Conservation (phyloP, 176 grass and related monocot genomes). For the Phyllostachys edulis region DNA sequence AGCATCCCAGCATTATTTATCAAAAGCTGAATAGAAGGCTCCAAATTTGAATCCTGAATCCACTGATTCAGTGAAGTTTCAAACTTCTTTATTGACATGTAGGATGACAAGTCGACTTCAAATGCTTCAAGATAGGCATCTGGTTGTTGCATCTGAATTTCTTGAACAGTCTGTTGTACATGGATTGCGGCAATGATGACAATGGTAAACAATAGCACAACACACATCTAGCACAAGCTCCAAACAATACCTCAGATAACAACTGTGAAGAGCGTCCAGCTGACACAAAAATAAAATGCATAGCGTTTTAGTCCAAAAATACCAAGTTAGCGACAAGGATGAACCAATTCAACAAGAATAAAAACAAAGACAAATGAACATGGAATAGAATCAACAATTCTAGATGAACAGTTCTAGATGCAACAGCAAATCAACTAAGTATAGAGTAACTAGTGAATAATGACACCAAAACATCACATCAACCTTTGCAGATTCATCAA, state of each 20-base stretch:
- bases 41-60: slow-evolving; percentile 48
- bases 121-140: slow-evolving; percentile 55
- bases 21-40: slow-evolving; percentile 76
- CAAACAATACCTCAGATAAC: slow-evolving; percentile 59
- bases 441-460: neutral
- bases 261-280: slow-evolving; percentile 53
- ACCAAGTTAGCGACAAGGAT: neutral
- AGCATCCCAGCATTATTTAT: slow-evolving; percentile 96
- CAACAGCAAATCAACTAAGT: neutral
- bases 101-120: slow-evolving; percentile 71
- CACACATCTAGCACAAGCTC: slow-evolving; percentile 21
- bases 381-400: neutral
- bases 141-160: slow-evolving; percentile 56
- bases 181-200: neutral
- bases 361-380: neutral
- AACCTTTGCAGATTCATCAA: neutral
- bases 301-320: slow-evolving; percentile 3
- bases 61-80: slow-evolving; percentile 54
- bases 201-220: neutral
- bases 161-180: slow-evolving; percentile 54
- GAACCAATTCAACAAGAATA: neutral
- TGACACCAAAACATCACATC: neutral
- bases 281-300: slow-evolving; percentile 35
- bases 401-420: neutral
- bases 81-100: slow-evolving; percentile 77